These are phyloP conservation scores for Quercus agrifolia DNA, from an alignment of 306 rosid species.

Conservation along the genomic window DNA sequence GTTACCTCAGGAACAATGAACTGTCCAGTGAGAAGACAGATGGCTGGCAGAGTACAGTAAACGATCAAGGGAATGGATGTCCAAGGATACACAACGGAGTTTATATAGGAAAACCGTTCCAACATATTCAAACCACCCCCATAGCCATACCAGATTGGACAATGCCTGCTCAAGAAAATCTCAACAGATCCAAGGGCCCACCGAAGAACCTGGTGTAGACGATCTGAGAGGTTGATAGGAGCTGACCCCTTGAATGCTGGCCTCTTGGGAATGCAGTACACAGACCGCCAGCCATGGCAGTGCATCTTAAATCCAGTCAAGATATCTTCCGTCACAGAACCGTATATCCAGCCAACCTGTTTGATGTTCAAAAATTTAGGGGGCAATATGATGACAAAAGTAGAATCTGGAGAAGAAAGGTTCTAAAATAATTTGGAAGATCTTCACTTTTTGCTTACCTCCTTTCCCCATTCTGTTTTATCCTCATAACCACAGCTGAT, in stretches of 20 bases:
- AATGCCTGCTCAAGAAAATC: slow-evolving; percentile 89
- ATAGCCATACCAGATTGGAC: slow-evolving; percentile 94
- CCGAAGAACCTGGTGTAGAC: slow-evolving; percentile 92
- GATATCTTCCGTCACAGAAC: slow-evolving; percentile 97
- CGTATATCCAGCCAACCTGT: slow-evolving; percentile 98
- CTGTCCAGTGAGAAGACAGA: slow-evolving; percentile 88
- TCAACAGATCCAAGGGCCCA: slow-evolving; percentile 99
- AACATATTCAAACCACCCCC: slow-evolving; percentile 82
- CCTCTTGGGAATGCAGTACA: slow-evolving; percentile 84
- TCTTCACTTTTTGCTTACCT: slow-evolving; percentile 39
- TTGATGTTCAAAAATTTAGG: slow-evolving; percentile 19
- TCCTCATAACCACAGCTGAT: slow-evolving; percentile 98
- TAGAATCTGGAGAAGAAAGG: slow-evolving; percentile 11
- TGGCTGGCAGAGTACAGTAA: slow-evolving; percentile 90
- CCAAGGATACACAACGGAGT: slow-evolving; percentile 90
- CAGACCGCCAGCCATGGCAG: slow-evolving; percentile 99
- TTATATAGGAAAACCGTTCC: slow-evolving; percentile 88
- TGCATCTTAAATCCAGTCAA: slow-evolving; percentile 99
- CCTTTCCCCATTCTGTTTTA: slow-evolving; percentile 98
- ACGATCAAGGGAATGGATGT: slow-evolving; percentile 86
- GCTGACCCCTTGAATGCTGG: slow-evolving; percentile 99
- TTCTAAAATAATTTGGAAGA: background rate
- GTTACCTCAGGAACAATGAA: slow-evolving; percentile 96
- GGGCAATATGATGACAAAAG: background rate
- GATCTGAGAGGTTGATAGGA: slow-evolving; percentile 93